Evolutionary conservation across 2,329 filamentous ascomycete genomes (phyloP).

Genomic region (Neofusicoccum cordaticola): DNA sequence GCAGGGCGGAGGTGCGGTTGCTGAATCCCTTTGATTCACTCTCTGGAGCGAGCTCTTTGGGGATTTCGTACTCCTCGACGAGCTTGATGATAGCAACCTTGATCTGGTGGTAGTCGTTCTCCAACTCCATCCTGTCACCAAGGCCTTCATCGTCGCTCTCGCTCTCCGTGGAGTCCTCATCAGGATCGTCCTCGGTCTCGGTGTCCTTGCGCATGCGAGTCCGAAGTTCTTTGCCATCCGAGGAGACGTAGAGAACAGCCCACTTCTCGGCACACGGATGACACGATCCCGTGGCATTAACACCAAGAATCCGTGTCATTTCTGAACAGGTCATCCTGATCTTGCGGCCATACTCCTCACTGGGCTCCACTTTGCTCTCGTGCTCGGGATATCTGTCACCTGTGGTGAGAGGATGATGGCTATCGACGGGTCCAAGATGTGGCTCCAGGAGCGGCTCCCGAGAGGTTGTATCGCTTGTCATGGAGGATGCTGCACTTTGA

Average conservation of each 20-base stretch:
- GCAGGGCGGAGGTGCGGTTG: conserved; percentile 60
- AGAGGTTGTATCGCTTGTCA: conserved; percentile 69
- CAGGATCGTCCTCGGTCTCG: conserved; percentile 61
- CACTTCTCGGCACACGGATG: conserved; percentile 82
- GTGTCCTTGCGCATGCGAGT: conserved; percentile 70
- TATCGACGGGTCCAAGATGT: conserved; percentile 22
- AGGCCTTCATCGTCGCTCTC: conserved; percentile 46
- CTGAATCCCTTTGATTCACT: conserved; percentile 64
- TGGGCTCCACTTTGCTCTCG: conserved; percentile 52
- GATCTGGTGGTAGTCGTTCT: conserved; percentile 77
- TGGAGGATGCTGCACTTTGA: conserved; percentile 65
- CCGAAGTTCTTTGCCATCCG: conserved; percentile 67
- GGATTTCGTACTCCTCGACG: conserved; percentile 79
- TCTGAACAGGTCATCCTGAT: conserved; percentile 68
- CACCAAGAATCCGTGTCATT: conserved; percentile 64
- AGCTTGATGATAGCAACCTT: conserved; percentile 78
- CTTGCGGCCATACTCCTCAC: conserved; percentile 45
- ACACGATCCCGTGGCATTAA: conserved; percentile 63
- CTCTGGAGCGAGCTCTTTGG: conserved; percentile 61
- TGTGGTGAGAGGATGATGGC: background rate
- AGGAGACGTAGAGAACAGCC: conserved; percentile 75
- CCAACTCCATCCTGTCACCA: conserved; percentile 55
- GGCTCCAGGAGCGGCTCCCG: conserved; percentile 60
- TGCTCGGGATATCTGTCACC: conserved; percentile 19
- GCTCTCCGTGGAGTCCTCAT: conserved; percentile 56